Conservation (phyloP, 805 yeast species). For the Myxozyma udenii region DNA sequence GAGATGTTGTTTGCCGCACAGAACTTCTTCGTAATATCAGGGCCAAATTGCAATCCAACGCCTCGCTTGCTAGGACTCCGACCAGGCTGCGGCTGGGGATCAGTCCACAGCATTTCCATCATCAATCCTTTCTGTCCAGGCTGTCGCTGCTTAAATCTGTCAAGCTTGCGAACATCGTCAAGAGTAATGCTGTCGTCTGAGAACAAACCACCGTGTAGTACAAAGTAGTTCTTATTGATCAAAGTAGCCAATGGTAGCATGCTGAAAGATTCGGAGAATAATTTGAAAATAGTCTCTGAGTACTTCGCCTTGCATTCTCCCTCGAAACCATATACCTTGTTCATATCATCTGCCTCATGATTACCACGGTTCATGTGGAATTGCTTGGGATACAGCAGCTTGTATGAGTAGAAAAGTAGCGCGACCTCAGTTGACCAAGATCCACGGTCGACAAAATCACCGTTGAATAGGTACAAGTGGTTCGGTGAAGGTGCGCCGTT, state of each 20-base stretch:
- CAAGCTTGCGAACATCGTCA: conserved; percentile 67
- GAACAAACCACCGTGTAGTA: conserved; percentile 95
- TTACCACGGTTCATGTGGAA: conserved; percentile 87
- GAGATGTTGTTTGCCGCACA: conserved; percentile 66
- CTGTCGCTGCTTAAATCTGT: conserved; percentile 62
- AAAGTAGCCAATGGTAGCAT: conserved; percentile 82
- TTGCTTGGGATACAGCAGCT: conserved; percentile 67
- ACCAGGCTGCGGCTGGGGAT: conserved; percentile 79
- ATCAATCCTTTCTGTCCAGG: conserved; percentile 90
- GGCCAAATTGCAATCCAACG: conserved; percentile 93
- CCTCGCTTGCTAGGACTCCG: conserved; percentile 90
- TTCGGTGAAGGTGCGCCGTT: conserved; percentile 67
- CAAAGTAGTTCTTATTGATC: conserved; percentile 72
- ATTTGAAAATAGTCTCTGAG: conserved; percentile 69
- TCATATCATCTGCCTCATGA: conserved; percentile 96
- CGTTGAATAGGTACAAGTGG: conserved; percentile 85
- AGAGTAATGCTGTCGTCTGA: conserved; percentile 69
- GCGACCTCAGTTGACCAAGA: conserved; percentile 99
- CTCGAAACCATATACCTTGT: conserved; percentile 91
- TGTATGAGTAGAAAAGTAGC: conserved; percentile 68
- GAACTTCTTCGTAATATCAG: conserved; percentile 82
- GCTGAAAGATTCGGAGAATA: conserved; percentile 83
- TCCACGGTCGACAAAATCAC: conserved; percentile 97
- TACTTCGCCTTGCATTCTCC: conserved; percentile 94
- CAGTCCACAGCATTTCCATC: conserved; percentile 97